A percentile compares a stretch with the other conserved stretches of the same genome.
Evolutionary conservation across 768 basidiomycete species (phyloP).

Genomic region (Termitomyces sp.): DNA sequence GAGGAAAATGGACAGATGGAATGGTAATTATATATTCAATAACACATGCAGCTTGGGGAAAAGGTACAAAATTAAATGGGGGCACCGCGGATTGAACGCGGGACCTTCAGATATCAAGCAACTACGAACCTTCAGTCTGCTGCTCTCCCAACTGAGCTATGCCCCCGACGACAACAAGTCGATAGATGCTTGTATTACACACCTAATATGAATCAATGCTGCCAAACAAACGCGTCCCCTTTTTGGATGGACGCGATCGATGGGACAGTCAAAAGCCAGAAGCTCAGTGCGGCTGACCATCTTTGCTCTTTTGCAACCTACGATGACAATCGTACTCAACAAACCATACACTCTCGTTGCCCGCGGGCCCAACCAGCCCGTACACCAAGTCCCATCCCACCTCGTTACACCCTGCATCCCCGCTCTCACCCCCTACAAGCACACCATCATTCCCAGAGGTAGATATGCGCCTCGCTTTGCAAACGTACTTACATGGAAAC

Average conservation of each 20-base stretch:
- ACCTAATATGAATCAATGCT: no score
- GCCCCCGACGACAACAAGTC: not conserved
- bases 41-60: no score
- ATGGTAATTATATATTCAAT: no score
- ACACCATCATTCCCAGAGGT: not conserved
- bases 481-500: not conserved
- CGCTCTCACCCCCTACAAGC: not conserved
- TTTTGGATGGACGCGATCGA: no score
- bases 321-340: not conserved
- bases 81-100: slow-evolving; percentile 6
- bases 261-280: no score
- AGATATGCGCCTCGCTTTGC: not conserved
- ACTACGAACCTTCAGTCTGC: slow-evolving; percentile 4
- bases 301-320: not conserved
- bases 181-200: fast-evolving
- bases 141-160: slow-evolving; percentile 11
- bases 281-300: not conserved
- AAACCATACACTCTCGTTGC: not conserved
- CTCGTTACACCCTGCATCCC: not conserved
- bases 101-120: not conserved
- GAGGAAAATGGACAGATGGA: no score
- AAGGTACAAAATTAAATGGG: not conserved
- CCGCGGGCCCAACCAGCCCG: not conserved
- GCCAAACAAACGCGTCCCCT: no score
- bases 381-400: not conserved